Evolutionary conservation across 768 basidiomycete species (phyloP).

Genomic region (Suillus americanus): DNA sequence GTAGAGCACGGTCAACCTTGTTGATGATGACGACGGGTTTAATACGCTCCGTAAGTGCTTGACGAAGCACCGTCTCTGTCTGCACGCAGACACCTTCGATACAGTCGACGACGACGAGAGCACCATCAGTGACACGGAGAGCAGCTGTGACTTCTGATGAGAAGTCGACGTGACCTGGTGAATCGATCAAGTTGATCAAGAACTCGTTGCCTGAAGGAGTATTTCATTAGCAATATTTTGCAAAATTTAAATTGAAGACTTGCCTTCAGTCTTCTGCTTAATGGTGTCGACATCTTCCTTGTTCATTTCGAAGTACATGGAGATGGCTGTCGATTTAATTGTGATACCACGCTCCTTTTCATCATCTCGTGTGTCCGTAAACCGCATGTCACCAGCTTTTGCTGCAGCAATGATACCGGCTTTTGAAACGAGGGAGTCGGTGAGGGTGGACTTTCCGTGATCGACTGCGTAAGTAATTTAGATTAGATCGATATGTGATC

Average conservation of each 20-base stretch:
- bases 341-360: constrained; percentile 99
- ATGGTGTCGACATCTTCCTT: constrained; percentile 86
- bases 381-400: constrained; percentile 96
- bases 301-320: constrained; percentile 97
- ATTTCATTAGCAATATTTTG: constrained; percentile 11
- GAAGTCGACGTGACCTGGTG: constrained; percentile 99
- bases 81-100: constrained; percentile 99
- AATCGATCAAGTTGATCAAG: constrained; percentile 99
- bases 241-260: constrained; percentile 24
- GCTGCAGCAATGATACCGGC: constrained; percentile 96
- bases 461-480: constrained; percentile 63
- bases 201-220: constrained; percentile 75
- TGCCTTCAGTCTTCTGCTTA: constrained; percentile 93
- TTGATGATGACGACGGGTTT: constrained; percentile 99
- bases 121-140: constrained; percentile 99
- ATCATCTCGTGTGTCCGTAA: constrained; percentile 95
- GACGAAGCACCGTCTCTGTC: constrained; percentile 98
- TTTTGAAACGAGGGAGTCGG: constrained; percentile 98
- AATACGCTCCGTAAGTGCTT: constrained; percentile 96
- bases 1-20: constrained; percentile 99
- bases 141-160: constrained; percentile 99
- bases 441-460: constrained; percentile 99
- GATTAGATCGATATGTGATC: constrained; percentile 19
- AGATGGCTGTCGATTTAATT: constrained; percentile 99
- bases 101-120: constrained; percentile 99